Evolutionary conservation across 495 filamentous ascomycete genomes (phyloP).

Genomic region (Talaromyces liani): DNA sequence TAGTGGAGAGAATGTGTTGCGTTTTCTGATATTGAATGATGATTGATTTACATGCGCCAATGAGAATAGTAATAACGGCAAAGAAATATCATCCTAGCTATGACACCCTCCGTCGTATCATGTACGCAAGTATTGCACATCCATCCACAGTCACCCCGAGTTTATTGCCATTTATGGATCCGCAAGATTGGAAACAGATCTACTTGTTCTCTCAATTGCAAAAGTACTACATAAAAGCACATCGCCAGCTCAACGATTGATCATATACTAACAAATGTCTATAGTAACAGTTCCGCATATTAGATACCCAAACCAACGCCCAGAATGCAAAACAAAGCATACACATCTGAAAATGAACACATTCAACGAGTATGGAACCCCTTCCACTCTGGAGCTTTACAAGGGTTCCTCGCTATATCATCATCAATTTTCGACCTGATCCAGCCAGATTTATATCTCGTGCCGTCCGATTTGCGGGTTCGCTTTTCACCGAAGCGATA

Average conservation of each 20-base stretch:
- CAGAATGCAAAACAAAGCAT: neutral
- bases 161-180: neutral
- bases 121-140: neutral
- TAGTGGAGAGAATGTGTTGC: too few species aligned
- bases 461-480: neutral
- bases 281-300: neutral
- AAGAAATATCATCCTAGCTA: neutral
- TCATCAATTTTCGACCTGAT: slow-evolving; percentile 3
- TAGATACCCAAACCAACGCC: slow-evolving; percentile 3
- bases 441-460: slow-evolving; percentile 6
- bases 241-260: neutral
- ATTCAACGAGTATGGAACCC: slow-evolving; percentile 1
- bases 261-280: neutral
- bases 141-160: neutral
- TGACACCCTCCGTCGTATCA: neutral
- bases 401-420: slow-evolving; percentile 3
- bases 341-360: neutral
- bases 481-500: slow-evolving; percentile 6
- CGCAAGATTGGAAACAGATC: neutral
- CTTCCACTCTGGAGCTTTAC: neutral
- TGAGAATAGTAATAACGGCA: neutral
- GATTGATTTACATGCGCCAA: neutral
- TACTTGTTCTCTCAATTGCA: neutral
- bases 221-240: neutral
- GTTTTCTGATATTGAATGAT: neutral